Evolutionary conservation across 306 rosid genomes (phyloP).

Genomic region (Quercus gilva): DNA sequence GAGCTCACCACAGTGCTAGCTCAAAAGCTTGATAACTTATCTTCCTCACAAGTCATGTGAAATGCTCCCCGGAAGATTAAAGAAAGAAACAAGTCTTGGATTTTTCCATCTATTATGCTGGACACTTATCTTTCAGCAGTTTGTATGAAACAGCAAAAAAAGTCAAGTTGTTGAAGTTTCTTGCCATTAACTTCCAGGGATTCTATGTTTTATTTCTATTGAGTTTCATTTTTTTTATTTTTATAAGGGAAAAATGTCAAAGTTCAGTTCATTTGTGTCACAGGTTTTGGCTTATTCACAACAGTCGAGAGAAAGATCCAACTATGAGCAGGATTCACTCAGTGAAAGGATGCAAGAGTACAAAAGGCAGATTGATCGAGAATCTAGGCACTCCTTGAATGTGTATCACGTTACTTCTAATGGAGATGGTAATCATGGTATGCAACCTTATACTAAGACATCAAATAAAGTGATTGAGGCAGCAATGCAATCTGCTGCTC

Average conservation of each 20-base stretch:
- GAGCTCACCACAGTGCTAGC: neutral
- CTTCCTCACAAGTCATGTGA: neutral
- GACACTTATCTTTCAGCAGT: too few relatives aligned
- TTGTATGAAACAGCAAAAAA: too few relatives aligned
- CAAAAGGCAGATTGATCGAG: conserved; percentile 53
- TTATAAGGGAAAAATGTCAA: neutral
- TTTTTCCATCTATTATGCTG: too few relatives aligned
- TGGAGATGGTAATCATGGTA: conserved; percentile 42
- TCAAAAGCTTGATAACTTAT: neutral
- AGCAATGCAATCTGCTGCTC: conserved; percentile 64
- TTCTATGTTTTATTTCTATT: neutral
- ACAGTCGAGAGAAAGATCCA: conserved; percentile 56
- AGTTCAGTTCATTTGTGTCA: conserved; percentile 27
- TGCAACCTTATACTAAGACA: conserved; percentile 48
- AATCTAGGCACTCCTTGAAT: conserved; percentile 52
- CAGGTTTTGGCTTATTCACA: conserved; percentile 67
- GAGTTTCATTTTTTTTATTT: neutral
- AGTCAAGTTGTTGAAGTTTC: too few relatives aligned
- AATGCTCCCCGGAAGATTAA: too few relatives aligned
- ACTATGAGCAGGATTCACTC: conserved; percentile 59
- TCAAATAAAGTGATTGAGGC: conserved; percentile 63
- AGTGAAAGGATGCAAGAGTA: conserved; percentile 65
- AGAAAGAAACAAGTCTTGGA: too few relatives aligned
- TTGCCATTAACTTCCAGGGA: neutral
- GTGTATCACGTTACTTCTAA: conserved; percentile 42